phyloP scores from a whole-genome alignment of 2,329 filamentous ascomycete species.

The Colletotrichum sp. region DNA sequence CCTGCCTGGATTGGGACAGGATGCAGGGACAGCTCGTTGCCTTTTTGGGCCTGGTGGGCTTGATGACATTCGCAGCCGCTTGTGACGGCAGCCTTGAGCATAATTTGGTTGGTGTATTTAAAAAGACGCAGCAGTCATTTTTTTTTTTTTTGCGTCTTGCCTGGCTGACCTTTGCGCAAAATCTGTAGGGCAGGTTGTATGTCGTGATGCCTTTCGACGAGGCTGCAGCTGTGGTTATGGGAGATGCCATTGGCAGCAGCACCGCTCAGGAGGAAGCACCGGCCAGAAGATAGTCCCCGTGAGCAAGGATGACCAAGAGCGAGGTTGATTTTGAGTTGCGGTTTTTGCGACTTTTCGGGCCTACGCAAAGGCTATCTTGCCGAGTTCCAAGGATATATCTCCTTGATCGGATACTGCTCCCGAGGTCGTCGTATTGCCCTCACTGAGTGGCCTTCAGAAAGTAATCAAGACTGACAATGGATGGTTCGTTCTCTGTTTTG shows the following conservation, averaged over 20 bases:
- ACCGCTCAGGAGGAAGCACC: background rate
- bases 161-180: background rate
- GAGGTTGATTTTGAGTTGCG: background rate
- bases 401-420: background rate
- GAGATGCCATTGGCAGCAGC: background rate
- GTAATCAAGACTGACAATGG: background rate
- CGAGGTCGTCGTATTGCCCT: background rate
- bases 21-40: conserved; percentile 21
- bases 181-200: background rate
- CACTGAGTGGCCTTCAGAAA: background rate
- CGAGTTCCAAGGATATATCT: background rate
- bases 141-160: background rate
- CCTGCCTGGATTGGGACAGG: conserved; percentile 5
- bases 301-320: background rate
- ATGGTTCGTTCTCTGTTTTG: background rate
- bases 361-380: background rate
- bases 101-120: background rate
- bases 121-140: background rate
- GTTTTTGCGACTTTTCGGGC: background rate
- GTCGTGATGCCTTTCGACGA: background rate
- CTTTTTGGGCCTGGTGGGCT: conserved; percentile 11
- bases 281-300: background rate
- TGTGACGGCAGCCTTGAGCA: background rate
- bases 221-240: background rate
- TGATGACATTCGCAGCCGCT: background rate